Percentiles rank a stretch among this genome's conserved stretches.
phyloP scores from a whole-genome alignment of 441 rosid genomes.

The Eruca vesicaria region DNA sequence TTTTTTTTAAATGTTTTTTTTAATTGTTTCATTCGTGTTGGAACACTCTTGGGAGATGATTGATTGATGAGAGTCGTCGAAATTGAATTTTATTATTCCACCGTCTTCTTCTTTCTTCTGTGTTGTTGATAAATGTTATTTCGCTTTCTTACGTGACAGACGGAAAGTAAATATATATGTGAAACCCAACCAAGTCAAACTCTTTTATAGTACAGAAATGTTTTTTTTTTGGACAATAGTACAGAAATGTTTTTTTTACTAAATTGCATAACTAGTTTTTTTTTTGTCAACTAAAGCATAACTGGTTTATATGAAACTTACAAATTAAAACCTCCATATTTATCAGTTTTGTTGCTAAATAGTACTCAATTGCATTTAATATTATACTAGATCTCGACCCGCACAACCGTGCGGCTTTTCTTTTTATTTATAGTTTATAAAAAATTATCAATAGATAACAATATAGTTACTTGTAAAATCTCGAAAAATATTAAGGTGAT shows the following conservation, averaged over 20 bases:
- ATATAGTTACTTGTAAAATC: too few species aligned
- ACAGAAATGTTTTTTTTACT: not conserved
- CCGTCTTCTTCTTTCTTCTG: not conserved
- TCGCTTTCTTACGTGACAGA: not conserved
- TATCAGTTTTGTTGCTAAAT: slow-evolving; percentile 13
- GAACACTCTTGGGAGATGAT: slow-evolving; percentile 27
- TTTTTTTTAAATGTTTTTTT: not conserved
- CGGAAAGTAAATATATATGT: not conserved
- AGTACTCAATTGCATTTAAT: too few species aligned
- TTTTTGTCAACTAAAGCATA: not conserved
- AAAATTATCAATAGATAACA: too few species aligned
- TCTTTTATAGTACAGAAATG: not conserved
- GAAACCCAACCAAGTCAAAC: not conserved
- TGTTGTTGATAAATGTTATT: not conserved
- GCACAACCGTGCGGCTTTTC: too few species aligned
- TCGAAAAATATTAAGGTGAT: too few species aligned
- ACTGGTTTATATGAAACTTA: not conserved
- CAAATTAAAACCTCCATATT: not conserved
- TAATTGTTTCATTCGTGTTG: slow-evolving; percentile 17
- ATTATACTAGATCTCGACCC: too few species aligned
- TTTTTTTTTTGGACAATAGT: too few species aligned
- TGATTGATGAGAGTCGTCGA: slow-evolving; percentile 15
- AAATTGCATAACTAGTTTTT: too few species aligned
- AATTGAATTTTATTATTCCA: slow-evolving; percentile 9
- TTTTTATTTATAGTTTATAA: too few species aligned